Conservation (phyloP, 2,329 filamentous ascomycete genomes). For the Periconia sp. region DNA sequence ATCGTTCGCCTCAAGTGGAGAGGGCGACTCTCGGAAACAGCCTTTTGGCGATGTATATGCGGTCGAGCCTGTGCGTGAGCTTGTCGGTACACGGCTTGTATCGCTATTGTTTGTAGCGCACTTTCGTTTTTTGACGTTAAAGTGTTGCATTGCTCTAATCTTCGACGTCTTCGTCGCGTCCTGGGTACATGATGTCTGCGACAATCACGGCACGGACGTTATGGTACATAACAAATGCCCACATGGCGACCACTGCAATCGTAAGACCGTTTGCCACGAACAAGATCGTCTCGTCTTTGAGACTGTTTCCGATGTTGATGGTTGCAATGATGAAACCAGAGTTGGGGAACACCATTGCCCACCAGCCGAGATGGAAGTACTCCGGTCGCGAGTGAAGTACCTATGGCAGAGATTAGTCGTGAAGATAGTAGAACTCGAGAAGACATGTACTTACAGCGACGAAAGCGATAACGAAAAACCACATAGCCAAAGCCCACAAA, state of each 20-base stretch:
- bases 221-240: slow-evolving; percentile 56
- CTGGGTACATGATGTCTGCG: slow-evolving; percentile 59
- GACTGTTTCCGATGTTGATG: slow-evolving; percentile 41
- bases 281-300: slow-evolving; percentile 38
- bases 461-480: slow-evolving; percentile 55
- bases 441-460: slow-evolving; percentile 34
- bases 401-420: slow-evolving; percentile 17
- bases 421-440: neutral
- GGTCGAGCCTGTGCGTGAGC: neutral
- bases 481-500: slow-evolving; percentile 65
- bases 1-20: neutral
- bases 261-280: slow-evolving; percentile 52
- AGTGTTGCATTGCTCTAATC: slow-evolving; percentile 17
- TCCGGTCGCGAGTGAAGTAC: slow-evolving; percentile 35
- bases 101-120: too few relatives aligned
- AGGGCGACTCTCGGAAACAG: neutral
- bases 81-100: neutral
- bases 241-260: slow-evolving; percentile 55
- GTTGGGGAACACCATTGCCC: slow-evolving; percentile 56
- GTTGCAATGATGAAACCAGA: slow-evolving; percentile 48
- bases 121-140: neutral
- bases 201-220: slow-evolving; percentile 55
- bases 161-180: slow-evolving; percentile 59
- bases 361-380: slow-evolving; percentile 66
- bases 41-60: neutral